Conservation (phyloP, 1,284 basidiomycete genomes). For the Porodaedalea pini region DNA sequence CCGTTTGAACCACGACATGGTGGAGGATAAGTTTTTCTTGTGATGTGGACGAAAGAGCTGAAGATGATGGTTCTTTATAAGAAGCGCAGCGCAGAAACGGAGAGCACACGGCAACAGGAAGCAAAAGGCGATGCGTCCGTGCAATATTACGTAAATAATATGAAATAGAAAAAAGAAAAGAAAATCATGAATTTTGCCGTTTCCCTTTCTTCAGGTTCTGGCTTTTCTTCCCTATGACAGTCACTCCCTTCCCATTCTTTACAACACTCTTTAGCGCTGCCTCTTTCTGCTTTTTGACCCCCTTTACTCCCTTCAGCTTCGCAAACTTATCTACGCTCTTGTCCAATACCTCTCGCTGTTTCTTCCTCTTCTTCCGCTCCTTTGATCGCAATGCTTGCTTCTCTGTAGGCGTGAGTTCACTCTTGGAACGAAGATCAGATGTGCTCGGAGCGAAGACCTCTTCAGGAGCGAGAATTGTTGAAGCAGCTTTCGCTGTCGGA, state of each 20-base stretch:
- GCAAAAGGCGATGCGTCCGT: background rate
- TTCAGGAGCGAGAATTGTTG: conserved; percentile 89
- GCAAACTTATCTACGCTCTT: conserved; percentile 66
- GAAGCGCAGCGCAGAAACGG: background rate
- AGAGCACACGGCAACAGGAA: background rate
- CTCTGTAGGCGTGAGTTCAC: conserved; percentile 84
- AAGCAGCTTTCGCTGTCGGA: conserved; percentile 73
- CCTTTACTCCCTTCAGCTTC: conserved; percentile 38
- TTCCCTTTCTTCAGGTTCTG: conserved; percentile 35
- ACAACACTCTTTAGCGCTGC: conserved; percentile 75
- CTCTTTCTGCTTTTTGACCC: conserved; percentile 77
- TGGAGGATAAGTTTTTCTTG: conserved; percentile 22
- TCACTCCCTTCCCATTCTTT: conserved; percentile 82
- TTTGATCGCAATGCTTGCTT: conserved; percentile 74
- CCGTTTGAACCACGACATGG: conserved; percentile 72
- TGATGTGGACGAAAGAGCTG: conserved; percentile 11
- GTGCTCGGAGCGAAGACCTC: conserved; percentile 74
- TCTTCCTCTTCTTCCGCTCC: conserved; percentile 73
- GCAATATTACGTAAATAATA: background rate
- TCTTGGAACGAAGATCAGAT: conserved; percentile 56
- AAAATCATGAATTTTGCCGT: background rate
- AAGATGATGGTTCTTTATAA: background rate
- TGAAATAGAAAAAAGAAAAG: background rate
- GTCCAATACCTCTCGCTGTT: conserved; percentile 66
- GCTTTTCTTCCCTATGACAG: conserved; percentile 76